Evolutionary conservation across 306 rosid species (phyloP).

Genomic region (Senna siamea): DNA sequence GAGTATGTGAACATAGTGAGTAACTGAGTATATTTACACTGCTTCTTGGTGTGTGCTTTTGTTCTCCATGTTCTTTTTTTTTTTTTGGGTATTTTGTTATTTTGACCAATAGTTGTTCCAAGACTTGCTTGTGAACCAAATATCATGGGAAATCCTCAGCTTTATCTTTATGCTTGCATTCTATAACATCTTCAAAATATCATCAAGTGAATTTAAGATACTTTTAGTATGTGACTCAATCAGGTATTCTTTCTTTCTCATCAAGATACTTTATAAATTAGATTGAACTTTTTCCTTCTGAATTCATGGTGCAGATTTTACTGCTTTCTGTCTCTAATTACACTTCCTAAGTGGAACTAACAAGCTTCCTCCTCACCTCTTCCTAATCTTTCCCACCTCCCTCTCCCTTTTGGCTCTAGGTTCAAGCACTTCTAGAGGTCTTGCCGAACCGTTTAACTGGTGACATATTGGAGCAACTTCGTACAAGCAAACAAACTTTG

Average conservation of each 20-base stretch:
- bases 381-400: neutral
- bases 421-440: slow-evolving; percentile 81
- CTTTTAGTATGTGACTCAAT: slow-evolving; percentile 15
- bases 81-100: slow-evolving; percentile 19
- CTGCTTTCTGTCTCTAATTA: slow-evolving; percentile 10
- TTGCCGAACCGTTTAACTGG: slow-evolving; percentile 91
- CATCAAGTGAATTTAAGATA: slow-evolving; percentile 11
- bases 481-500: slow-evolving; percentile 96
- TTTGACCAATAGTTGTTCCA: slow-evolving; percentile 25
- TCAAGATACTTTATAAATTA: slow-evolving; percentile 17
- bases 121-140: slow-evolving; percentile 30
- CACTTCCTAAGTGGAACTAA: slow-evolving; percentile 32
- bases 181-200: slow-evolving; percentile 26
- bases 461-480: slow-evolving; percentile 91
- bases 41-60: neutral
- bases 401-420: slow-evolving; percentile 53
- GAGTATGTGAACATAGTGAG: slow-evolving; percentile 88
- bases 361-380: neutral
- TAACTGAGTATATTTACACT: slow-evolving; percentile 60
- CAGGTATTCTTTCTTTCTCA: neutral
- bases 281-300: slow-evolving; percentile 22
- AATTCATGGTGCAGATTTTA: neutral
- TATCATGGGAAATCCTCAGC: slow-evolving; percentile 20
- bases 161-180: slow-evolving; percentile 33
- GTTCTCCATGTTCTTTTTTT: slow-evolving; percentile 14